phyloP scores from a whole-genome alignment of 2,329 filamentous ascomycete genomes.

The Diaporthe aspalathi region DNA sequence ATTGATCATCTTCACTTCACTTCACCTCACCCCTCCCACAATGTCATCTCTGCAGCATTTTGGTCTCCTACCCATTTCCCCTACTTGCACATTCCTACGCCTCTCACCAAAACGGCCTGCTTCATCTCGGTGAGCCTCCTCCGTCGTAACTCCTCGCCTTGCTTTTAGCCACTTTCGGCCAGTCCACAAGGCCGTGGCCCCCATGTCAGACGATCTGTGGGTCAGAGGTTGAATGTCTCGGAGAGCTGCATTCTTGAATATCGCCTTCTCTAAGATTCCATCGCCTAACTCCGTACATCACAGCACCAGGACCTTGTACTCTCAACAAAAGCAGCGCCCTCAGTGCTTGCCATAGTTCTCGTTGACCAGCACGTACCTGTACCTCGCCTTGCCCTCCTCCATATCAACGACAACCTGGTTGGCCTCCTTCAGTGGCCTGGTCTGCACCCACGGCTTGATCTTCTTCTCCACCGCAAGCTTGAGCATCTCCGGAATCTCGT shows the following conservation, averaged over 20 bases:
- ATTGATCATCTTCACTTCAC: no score
- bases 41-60: no score
- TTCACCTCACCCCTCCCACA: no score
- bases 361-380: constrained; percentile 59
- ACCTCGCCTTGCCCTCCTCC: constrained; percentile 63
- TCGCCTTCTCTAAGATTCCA: not conserved
- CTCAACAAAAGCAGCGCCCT: not conserved
- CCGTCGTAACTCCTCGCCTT: no score
- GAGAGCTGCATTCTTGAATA: not conserved
- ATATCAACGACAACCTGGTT: constrained; percentile 68
- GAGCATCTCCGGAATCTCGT: constrained; percentile 70
- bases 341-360: constrained; percentile 48
- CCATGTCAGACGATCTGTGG: not conserved
- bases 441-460: constrained; percentile 66
- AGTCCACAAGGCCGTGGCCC: not conserved
- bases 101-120: not conserved
- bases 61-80: no score
- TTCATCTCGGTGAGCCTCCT: no score
- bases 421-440: constrained; percentile 64
- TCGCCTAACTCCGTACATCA: not conserved
- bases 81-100: no score
- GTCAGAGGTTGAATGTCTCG: not conserved
- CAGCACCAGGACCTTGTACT: not conserved
- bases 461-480: constrained; percentile 66
- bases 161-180: not conserved